A percentile compares a stretch with the other conserved stretches of the same genome.
Evolutionary conservation across 257 asterid genomes (phyloP).

Genomic region (Osmanthus fragrans): DNA sequence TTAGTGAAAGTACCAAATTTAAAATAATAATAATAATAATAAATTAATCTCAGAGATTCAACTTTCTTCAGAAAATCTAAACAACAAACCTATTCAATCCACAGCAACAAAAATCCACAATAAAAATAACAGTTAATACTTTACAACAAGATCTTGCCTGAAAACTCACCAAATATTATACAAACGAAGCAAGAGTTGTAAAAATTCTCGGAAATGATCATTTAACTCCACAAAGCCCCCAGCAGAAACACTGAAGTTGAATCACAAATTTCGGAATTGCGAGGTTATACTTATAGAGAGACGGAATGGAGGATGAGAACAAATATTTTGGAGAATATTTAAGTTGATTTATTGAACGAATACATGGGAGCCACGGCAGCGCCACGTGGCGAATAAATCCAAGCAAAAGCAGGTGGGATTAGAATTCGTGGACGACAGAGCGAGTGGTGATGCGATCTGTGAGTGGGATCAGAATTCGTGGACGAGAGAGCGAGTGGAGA

Average conservation of each 20-base stretch:
- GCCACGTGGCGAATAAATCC: slow-evolving; percentile 67
- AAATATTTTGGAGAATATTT: background rate
- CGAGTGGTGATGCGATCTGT: too few relatives aligned
- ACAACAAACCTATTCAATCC: background rate
- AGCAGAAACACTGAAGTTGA: slow-evolving; percentile 24
- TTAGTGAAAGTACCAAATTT: background rate
- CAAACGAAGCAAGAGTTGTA: slow-evolving; percentile 11
- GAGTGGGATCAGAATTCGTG: slow-evolving; percentile 71
- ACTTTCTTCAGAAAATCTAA: background rate
- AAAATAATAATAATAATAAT: background rate
- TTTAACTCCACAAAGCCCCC: slow-evolving; percentile 10
- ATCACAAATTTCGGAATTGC: slow-evolving; percentile 27
- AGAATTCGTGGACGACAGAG: slow-evolving; percentile 78
- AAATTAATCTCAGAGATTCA: background rate
- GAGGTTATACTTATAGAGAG: slow-evolving; percentile 22
- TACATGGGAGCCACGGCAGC: slow-evolving; percentile 30
- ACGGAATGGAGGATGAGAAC: background rate
- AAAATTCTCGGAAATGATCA: background rate
- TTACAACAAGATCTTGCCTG: slow-evolving; percentile 17
- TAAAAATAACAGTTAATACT: background rate
- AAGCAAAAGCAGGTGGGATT: slow-evolving; percentile 50
- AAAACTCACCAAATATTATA: slow-evolving; percentile 30
- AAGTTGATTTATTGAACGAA: background rate
- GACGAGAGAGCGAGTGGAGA: slow-evolving; percentile 58
- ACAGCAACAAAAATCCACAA: background rate